Evolutionary conservation across 2,329 filamentous ascomycete genomes (phyloP).

Genomic region (Nannizzia gypsea): DNA sequence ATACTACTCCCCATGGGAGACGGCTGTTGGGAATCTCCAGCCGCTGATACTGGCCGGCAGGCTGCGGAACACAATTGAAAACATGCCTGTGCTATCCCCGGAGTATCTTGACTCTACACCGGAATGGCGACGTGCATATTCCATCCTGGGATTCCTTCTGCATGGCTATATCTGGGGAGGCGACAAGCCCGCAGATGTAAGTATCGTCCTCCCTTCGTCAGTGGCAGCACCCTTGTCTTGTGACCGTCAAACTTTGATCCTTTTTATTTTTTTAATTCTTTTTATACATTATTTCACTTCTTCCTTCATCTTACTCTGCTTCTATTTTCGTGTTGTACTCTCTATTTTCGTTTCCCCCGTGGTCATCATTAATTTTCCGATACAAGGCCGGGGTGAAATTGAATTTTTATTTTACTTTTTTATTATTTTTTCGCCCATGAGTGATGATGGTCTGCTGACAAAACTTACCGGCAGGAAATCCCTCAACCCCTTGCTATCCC

Average conservation of each 20-base stretch:
- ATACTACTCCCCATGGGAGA: conserved; percentile 94
- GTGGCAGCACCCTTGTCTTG: not conserved
- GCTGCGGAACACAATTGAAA: conserved; percentile 65
- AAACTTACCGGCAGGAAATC: conserved; percentile 40
- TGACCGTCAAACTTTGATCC: not conserved
- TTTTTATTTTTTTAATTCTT: not conserved
- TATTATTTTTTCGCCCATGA: conserved; percentile 35
- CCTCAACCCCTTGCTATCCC: conserved; percentile 76
- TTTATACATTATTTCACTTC: not conserved
- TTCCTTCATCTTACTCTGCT: not conserved
- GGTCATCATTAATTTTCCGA: conserved; percentile 38
- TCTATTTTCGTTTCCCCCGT: not conserved
- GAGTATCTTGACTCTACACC: conserved; percentile 66
- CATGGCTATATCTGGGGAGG: conserved; percentile 89
- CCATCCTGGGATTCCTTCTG: conserved; percentile 63
- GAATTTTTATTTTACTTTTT: not conserved
- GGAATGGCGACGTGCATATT: conserved; percentile 85
- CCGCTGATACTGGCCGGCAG: conserved; percentile 74
- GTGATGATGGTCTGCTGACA: conserved; percentile 43
- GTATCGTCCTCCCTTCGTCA: conserved; percentile 6
- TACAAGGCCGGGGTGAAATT: conserved; percentile 70
- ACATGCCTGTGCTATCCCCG: conserved; percentile 72
- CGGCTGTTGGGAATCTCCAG: conserved; percentile 73
- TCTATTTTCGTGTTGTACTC: not conserved
- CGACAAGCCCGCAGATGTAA: conserved; percentile 58